Conservation (phyloP, 2,329 filamentous ascomycete genomes). For the Fusarium siculi region DNA sequence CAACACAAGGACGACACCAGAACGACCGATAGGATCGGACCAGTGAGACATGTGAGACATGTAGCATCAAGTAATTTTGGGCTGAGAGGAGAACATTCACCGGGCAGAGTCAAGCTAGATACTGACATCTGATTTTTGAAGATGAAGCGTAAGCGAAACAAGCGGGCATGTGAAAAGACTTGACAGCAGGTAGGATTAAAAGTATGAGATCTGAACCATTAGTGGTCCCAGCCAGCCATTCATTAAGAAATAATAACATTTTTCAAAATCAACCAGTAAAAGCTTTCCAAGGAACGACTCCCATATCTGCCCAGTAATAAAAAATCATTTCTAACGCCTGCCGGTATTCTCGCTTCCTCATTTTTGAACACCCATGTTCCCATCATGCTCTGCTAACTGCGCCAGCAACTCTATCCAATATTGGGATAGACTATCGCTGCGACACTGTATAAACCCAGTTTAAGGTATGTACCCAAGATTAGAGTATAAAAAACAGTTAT, state of each 20-base stretch:
- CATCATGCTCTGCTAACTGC: constrained; percentile 15
- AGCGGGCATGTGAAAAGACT: neutral
- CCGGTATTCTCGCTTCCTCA: constrained; percentile 34
- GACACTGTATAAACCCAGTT: constrained; percentile 30
- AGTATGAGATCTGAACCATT: constrained; percentile 21
- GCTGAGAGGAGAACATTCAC: neutral
- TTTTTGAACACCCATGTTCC: constrained; percentile 36
- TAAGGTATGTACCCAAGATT: constrained; percentile 40
- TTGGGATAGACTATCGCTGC: constrained; percentile 1
- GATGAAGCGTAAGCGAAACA: neutral
- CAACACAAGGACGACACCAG: neutral
- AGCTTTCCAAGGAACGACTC: constrained; percentile 41
- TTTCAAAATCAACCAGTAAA: constrained; percentile 38
- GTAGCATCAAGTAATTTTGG: neutral
- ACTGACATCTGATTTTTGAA: neutral
- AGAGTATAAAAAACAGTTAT: constrained; percentile 24
- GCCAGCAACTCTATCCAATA: constrained; percentile 18
- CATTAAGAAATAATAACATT: constrained; percentile 37
- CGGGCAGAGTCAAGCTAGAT: neutral
- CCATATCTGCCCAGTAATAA: constrained; percentile 34
- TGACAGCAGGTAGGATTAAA: constrained; percentile 21
- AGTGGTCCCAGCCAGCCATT: constrained; percentile 27
- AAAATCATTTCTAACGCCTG: constrained; percentile 34
- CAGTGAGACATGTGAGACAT: neutral
- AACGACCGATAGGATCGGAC: neutral